Percentiles rank a stretch among this genome's conserved stretches.
phyloP scores from a whole-genome alignment of 441 rosid species.

The Corymbia calophylla region DNA sequence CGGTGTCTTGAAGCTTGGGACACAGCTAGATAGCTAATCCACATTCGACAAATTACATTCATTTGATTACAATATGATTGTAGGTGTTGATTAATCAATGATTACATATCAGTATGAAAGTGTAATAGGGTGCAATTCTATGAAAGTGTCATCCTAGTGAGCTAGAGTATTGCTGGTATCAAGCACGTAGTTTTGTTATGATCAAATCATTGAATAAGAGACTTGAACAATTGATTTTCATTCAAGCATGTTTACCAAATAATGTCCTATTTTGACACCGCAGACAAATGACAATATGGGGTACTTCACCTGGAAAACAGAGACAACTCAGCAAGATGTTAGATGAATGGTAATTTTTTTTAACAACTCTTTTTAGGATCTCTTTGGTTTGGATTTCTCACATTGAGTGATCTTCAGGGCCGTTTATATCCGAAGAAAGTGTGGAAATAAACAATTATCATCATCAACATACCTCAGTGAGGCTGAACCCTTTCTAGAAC shows the following conservation, averaged over 20 bases:
- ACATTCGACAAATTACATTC: background rate
- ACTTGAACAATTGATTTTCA: background rate
- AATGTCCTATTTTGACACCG: background rate
- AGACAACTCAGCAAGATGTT: conserved; percentile 84
- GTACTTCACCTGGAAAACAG: conserved; percentile 80
- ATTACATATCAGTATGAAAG: background rate
- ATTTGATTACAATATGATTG: background rate
- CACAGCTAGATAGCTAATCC: background rate
- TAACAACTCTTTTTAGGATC: conserved; percentile 3
- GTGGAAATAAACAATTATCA: conserved; percentile 60
- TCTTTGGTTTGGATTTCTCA: conserved; percentile 4
- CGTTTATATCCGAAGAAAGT: conserved; percentile 56
- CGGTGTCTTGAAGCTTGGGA: background rate
- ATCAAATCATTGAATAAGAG: background rate
- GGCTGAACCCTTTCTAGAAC: conserved; percentile 95
- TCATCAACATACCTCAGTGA: conserved; percentile 78
- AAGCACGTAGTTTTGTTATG: background rate
- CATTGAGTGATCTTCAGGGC: conserved; percentile 44
- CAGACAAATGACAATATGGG: conserved; percentile 96
- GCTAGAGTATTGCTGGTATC: background rate
- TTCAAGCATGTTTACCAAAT: background rate
- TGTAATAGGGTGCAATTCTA: background rate
- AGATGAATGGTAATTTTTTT: conserved; percentile 76
- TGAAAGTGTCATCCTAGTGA: background rate
- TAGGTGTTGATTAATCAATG: background rate